Base-by-base conservation (phyloP, 352 stramenopile species). In the Globisporangium carolinianum region DNA sequence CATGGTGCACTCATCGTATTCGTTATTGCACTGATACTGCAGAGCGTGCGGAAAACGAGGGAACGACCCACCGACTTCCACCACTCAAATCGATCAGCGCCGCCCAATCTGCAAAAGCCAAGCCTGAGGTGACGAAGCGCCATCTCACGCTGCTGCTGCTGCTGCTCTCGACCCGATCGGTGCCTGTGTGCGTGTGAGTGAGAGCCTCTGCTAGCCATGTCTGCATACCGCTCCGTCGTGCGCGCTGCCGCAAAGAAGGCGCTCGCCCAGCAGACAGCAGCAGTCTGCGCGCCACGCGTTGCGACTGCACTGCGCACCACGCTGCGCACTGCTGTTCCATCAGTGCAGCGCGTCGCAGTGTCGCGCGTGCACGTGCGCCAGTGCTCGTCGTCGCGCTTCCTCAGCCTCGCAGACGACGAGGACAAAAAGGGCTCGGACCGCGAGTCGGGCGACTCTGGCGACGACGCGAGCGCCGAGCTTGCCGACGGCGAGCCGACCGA, bases 341-440 rank as follows among this genome's bases (percentile, higher is more conserved):
- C 1, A 12, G 39, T 51, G 15, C 35, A 36, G 14, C 46, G 14
- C 36, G 32, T 55, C 47, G 12, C 18, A 46, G 9, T 52, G 61
- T 32, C 46, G 38, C 53, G 49, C 12, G 15, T 43, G 46, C 51
- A 65, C 24, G 53, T 68, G 56, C 72, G 72, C 47, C 38, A 58
- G 18, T 75, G 68, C 61, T 76, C 69, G 56, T 83, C 79, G 62
- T 93, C 83, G 61, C 80, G 83, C 24, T 94, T 94, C 65, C 55
- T 88, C 62, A 87, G 69, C 38, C 69, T 94, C 61, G 79, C 72
- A 53, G 73, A 91, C 48, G 80, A 87, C 48, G 73, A 79, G 47
- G 59, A 75, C 41, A 67, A 68, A 42, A 66, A 67, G 51, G 17
- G 39, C 17, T 51, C 58, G 32, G 48, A 48, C 6, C 53, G 64